Base-by-base conservation (phyloP, 2,329 filamentous ascomycete species). In the Hymenoscyphus albidus region DNA sequence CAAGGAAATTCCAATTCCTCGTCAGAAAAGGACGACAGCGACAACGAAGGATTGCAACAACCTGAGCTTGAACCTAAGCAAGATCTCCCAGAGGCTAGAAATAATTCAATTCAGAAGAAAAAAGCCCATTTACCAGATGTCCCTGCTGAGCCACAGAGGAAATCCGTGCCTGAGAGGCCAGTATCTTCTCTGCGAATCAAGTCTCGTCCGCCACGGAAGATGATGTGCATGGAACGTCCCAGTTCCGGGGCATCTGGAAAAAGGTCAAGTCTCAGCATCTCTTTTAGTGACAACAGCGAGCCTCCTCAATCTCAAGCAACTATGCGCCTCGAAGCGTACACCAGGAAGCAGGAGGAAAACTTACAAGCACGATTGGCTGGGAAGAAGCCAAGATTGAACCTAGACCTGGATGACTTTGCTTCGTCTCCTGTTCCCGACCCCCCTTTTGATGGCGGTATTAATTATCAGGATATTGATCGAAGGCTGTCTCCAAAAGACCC, bases 131-230 rank as follows among this genome's bases (percentile, higher is more conserved):
- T 51, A 22, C 9, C 44, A 51, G 18, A 51, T 51, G 18, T 7
- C 14, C n/a, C 44, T 9, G 42, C n/a, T 9, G 42, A n/a, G 16
- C 42, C n/a, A 13, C n/a, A 51, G 44, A 51, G n/a, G 5, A 51
- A 18, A 27, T 51, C 44, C 12, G 44, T 51, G 4, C 44, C 54
- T 9, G 58, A 64, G 1, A 65, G 61, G 27, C 58, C 70, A 6
- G 64, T 59, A n/a, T 70, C 73, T 35, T 59, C 70, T 54, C 59
- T 75, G 55, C 69, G 72, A 38, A 74, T 75, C 42, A 75, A 70
- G 60, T 64, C 73, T 31, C 69, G 70, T 62, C 65, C 70, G 27
- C 69, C 65, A 31, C 66, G 62, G 55, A 70, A 69, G 54, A 74
- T 75, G 69, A 74, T 75, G 72, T 67, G 73, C 22, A 69, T 73